Conservation (phyloP, 441 rosid species). For the Adansonia grandidieri region DNA sequence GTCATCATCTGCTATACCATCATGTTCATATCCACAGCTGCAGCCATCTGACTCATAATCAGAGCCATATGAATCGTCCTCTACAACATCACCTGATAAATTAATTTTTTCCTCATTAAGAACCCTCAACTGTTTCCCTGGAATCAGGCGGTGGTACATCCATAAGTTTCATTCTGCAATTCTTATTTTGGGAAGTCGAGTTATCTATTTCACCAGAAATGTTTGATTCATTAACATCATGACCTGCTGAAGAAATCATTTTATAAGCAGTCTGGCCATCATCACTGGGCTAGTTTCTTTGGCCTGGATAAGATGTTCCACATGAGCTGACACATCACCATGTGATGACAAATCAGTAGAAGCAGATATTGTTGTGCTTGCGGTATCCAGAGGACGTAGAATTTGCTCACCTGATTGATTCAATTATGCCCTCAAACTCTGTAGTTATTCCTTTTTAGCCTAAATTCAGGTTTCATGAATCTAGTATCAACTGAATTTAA, state of each 20-base stretch:
- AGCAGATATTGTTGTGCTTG: conserved; percentile 26
- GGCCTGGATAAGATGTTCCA: conserved; percentile 27
- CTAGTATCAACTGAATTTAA: conserved; percentile 36
- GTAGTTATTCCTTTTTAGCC: conserved; percentile 34
- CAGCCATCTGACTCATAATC: conserved; percentile 57
- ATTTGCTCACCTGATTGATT: conserved; percentile 33
- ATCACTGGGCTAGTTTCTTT: conserved; percentile 26
- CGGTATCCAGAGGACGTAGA: conserved; percentile 28
- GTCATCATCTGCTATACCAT: conserved; percentile 46
- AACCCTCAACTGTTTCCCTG: conserved; percentile 46
- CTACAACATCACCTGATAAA: conserved; percentile 53
- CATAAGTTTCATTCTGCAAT: conserved; percentile 28
- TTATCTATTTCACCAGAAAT: conserved; percentile 39
- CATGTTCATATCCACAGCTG: conserved; percentile 47
- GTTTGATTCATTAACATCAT: conserved; percentile 34
- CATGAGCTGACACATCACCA: background rate
- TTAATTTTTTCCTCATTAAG: conserved; percentile 66
- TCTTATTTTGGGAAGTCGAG: conserved; percentile 37
- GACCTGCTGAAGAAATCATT: conserved; percentile 30
- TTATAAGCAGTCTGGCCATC: conserved; percentile 25
- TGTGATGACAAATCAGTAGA: conserved; percentile 12
- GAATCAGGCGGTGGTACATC: conserved; percentile 39
- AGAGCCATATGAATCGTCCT: conserved; percentile 50
- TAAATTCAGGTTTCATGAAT: conserved; percentile 59
- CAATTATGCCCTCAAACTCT: conserved; percentile 34